These are phyloP conservation scores for Arthroderma sp. DNA, from an alignment of 2,329 filamentous ascomycete genomes.

Conservation along the genomic window DNA sequence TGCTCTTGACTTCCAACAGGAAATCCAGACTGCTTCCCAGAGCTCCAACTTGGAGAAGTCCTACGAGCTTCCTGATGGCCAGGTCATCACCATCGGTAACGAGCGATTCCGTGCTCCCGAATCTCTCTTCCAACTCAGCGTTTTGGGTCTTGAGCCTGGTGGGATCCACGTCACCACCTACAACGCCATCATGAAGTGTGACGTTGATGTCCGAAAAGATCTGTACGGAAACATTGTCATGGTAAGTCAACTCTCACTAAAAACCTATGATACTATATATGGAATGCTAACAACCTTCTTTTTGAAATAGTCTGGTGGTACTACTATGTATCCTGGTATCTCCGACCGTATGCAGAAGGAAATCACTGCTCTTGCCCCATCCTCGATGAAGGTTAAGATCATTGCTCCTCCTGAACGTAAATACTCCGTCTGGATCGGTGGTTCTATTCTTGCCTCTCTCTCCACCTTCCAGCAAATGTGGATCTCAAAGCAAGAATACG, in stretches of 20 bases:
- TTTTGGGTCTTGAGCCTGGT: conserved; percentile 94
- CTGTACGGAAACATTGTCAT: conserved; percentile 99
- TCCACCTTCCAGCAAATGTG: conserved; percentile 99
- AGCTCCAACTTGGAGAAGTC: conserved; percentile 99
- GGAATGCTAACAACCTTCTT: conserved; percentile 5
- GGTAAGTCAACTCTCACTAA: conserved; percentile 46
- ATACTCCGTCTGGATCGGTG: conserved; percentile 99
- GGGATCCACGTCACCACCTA: conserved; percentile 99
- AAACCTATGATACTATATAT: conserved; percentile 1
- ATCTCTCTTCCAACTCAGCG: conserved; percentile 98
- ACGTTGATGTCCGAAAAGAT: conserved; percentile 99
- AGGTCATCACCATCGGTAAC: conserved; percentile 99
- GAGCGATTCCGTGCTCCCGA: conserved; percentile 99
- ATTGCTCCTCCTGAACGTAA: conserved; percentile 99
- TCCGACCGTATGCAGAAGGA: conserved; percentile 99
- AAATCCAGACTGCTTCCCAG: conserved; percentile 99
- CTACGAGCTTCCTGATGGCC: conserved; percentile 97
- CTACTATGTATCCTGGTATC: conserved; percentile 99
- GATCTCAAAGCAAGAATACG: conserved; percentile 99
- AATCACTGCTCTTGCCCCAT: conserved; percentile 97
- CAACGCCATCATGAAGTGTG: conserved; percentile 99
- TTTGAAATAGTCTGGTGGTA: conserved; percentile 78
- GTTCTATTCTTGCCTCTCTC: conserved; percentile 97
- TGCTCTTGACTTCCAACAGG: conserved; percentile 99
- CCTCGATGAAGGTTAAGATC: conserved; percentile 99